Percentiles rank a stretch among this genome's conserved stretches.
Conservation (phyloP, 306 rosid species). For the Quercus berberidifolia region DNA sequence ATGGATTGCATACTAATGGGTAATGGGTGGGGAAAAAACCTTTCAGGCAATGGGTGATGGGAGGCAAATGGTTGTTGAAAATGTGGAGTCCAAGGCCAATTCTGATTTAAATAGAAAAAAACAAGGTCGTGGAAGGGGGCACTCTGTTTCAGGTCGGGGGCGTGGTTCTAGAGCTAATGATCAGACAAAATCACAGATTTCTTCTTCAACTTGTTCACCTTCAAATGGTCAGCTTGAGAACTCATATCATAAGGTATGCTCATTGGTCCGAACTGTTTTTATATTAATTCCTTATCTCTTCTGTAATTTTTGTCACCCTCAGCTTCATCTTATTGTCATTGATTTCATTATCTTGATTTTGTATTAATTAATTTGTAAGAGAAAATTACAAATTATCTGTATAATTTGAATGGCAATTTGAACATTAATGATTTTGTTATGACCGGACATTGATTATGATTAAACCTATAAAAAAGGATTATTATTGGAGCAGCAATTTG, state of each 20-base stretch:
- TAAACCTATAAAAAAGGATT: not conserved
- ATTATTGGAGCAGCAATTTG: no score
- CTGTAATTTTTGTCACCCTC: slow-evolving; percentile 1
- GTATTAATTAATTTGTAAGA: not conserved
- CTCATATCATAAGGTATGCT: slow-evolving; percentile 48
- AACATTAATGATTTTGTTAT: not conserved
- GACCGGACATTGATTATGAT: not conserved
- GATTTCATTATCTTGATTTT: not conserved
- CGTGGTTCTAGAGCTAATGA: slow-evolving; percentile 80
- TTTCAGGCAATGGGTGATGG: slow-evolving; percentile 68
- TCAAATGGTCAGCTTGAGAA: slow-evolving; percentile 76
- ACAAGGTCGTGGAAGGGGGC: slow-evolving; percentile 85
- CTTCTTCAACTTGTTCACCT: slow-evolving; percentile 47
- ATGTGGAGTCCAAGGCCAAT: slow-evolving; percentile 47
- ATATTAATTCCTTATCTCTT: not conserved
- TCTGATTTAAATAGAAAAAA: slow-evolving; percentile 68
- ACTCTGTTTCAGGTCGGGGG: slow-evolving; percentile 69
- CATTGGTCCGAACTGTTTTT: slow-evolving; percentile 13
- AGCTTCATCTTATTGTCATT: not conserved
- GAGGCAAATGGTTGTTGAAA: slow-evolving; percentile 54
- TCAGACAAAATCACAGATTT: slow-evolving; percentile 48
- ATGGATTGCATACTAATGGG: slow-evolving; percentile 8
- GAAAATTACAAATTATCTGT: not conserved
- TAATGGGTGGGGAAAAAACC: not conserved
- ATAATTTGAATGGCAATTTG: not conserved